Evolutionary conservation across 805 yeast species (phyloP), one percentile per base, ranked within the genome.

Genomic region (Yueomyces sp.): DNA sequence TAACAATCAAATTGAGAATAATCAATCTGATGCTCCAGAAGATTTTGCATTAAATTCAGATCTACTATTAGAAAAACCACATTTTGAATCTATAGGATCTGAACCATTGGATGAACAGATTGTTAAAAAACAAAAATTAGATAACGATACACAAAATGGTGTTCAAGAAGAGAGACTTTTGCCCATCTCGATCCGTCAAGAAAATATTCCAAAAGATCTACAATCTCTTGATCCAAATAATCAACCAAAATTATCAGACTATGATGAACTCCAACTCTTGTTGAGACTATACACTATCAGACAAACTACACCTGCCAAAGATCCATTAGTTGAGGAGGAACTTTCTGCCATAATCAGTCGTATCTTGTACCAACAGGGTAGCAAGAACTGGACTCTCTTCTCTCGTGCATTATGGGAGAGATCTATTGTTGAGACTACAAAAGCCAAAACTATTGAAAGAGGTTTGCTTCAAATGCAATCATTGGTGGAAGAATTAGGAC

Each of bases 401-500:
- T 76, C 88, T 2, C 70, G 88, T 48, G 83, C 94, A 0, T 66
- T 92, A 39, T 92, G 96, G 96, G 84, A 81, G 55, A 75, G 97
- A 59, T 85, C 96, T 5, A 53, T 84, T 26, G 66, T 88, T 36
- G 98, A 92, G 59, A 75, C 95, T 0, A 70, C 72, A 41, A 79
- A 78, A 50, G 77, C 94, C 1, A 79, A 83, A 57, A 90, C 96
- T 1, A 81, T 90, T 28, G 97, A 92, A 64, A 74, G 98, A 59
- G 97, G 97, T 42, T 79, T 88, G 4, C 68, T 92, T 42, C 98
- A 92, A 63, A 79, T 92, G 81, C 90, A 88, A 44, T 80, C 94
- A 3, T 67, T 92, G 38, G 92, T 88, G 29, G 95, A 87, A 56
- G 96, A 88, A 59, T 67, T 86, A 28, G 94, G 90, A 2, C 71